A percentile compares a stretch with the other conserved stretches of the same genome.
Evolutionary conservation across 345 rosid species (phyloP).

Genomic region (Barbarea vulgaris): DNA sequence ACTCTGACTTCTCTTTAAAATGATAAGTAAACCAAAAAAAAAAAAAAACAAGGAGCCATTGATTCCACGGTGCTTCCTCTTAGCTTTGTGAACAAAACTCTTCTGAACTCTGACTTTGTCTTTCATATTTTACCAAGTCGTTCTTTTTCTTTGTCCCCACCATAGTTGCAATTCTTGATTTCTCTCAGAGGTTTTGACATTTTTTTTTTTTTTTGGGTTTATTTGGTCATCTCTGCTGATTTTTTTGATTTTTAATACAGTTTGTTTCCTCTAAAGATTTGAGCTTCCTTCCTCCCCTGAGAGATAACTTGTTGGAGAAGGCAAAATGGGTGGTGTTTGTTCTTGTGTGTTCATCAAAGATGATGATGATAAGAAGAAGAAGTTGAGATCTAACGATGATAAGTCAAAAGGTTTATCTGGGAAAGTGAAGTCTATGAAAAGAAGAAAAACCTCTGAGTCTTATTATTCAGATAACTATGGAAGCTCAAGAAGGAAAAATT

Average conservation of each 20-base stretch:
- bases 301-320: conserved; percentile 23
- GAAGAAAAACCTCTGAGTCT: conserved; percentile 37
- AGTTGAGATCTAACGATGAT: conserved; percentile 31
- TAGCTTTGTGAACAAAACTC: conserved; percentile 22
- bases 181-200: background rate
- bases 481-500: conserved; percentile 40
- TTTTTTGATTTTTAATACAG: conserved; percentile 1
- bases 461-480: conserved; percentile 28
- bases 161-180: conserved; percentile 37
- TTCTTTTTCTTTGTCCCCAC: conserved; percentile 17
- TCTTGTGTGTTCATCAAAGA: conserved; percentile 43
- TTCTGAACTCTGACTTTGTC: conserved; percentile 18
- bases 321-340: conserved; percentile 71
- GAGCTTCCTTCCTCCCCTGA: conserved; percentile 8
- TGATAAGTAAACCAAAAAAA: conserved; percentile 27
- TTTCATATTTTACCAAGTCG: conserved; percentile 27
- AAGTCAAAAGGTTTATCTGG: conserved; percentile 45
- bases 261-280: background rate
- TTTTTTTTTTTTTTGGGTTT: background rate
- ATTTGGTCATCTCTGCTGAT: conserved; percentile 19
- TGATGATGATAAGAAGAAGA: conserved; percentile 21
- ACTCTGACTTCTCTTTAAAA: conserved; percentile 40
- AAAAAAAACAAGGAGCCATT: conserved; percentile 26
- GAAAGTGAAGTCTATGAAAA: conserved; percentile 46
- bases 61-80: conserved; percentile 41